These are phyloP conservation scores for Suhomyces yuchorum DNA, from an alignment of 1,139 yeast species.

Conservation along the genomic window DNA sequence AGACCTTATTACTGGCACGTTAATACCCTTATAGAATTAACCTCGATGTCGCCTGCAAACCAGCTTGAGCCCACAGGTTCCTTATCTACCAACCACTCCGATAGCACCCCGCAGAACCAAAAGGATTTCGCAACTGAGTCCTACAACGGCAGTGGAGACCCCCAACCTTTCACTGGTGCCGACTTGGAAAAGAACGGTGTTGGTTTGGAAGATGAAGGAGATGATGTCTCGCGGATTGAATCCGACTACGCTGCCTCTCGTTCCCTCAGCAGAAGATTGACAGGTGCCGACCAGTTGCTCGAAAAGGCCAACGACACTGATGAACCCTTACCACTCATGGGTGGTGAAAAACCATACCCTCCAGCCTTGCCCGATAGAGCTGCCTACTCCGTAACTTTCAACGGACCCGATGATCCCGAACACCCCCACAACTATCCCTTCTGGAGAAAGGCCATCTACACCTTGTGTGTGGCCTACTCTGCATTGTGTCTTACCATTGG, in stretches of 20 bases:
- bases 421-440: conserved; percentile 66
- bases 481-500: conserved; percentile 56
- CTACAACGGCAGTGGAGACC: conserved; percentile 17
- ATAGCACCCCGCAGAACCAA: conserved; percentile 4
- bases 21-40: not conserved
- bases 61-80: conserved; percentile 8
- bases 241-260: conserved; percentile 29
- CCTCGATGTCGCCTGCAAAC: conserved; percentile 3
- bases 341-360: conserved; percentile 57
- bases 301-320: conserved; percentile 30
- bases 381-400: conserved; percentile 56
- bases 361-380: conserved; percentile 52
- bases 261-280: conserved; percentile 29
- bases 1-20: not conserved
- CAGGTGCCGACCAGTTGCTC: conserved; percentile 30
- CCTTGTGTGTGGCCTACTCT: conserved; percentile 22
- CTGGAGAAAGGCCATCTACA: conserved; percentile 33
- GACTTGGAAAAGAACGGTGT: conserved; percentile 15
- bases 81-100: conserved; percentile 11
- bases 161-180: conserved; percentile 19
- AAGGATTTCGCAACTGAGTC: conserved; percentile 15
- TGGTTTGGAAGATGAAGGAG: conserved; percentile 20
- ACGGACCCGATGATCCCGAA: conserved; percentile 61
- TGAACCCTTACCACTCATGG: conserved; percentile 51
- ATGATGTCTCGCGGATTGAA: conserved; percentile 32